Evolutionary conservation across 768 basidiomycete genomes (phyloP).

Genomic region (Nevesoporus exiguus): DNA sequence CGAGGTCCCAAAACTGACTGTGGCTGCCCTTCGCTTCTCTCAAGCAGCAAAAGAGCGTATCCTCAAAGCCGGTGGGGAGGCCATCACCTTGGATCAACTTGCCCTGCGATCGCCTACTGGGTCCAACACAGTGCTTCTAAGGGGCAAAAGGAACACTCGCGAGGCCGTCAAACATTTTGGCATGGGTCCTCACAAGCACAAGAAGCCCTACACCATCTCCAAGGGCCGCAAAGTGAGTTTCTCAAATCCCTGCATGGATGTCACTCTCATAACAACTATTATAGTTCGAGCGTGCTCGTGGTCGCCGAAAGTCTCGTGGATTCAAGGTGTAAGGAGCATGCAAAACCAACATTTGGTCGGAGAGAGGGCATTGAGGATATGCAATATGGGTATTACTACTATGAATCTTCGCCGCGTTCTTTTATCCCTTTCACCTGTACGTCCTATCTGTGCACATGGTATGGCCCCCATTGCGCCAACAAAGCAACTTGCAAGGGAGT

Average conservation of each 20-base stretch:
- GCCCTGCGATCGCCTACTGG: slow-evolving; percentile 93
- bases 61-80: slow-evolving; percentile 92
- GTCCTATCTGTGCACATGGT: slow-evolving; percentile 26
- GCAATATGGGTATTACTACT: slow-evolving; percentile 32
- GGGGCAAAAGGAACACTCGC: slow-evolving; percentile 89
- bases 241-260: no score
- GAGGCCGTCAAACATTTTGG: slow-evolving; percentile 99
- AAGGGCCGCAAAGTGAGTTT: slow-evolving; percentile 87
- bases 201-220: slow-evolving; percentile 93
- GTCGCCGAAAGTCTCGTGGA: slow-evolving; percentile 96
- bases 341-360: slow-evolving; percentile 35
- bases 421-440: slow-evolving; percentile 22
- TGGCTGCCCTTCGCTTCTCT: slow-evolving; percentile 96
- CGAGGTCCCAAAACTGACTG: slow-evolving; percentile 82
- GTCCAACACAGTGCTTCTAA: slow-evolving; percentile 88
- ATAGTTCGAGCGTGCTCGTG: slow-evolving; percentile 95
- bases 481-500: background rate
- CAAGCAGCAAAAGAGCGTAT: slow-evolving; percentile 91
- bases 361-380: slow-evolving; percentile 29
- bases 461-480: slow-evolving; percentile 12
- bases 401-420: slow-evolving; percentile 20
- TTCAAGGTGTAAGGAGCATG: slow-evolving; percentile 79
- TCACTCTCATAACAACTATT: slow-evolving; percentile 2
- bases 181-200: slow-evolving; percentile 98
- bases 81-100: slow-evolving; percentile 93